Evolutionary conservation across 441 rosid species (phyloP).

Genomic region (Adansonia rubrostipa): DNA sequence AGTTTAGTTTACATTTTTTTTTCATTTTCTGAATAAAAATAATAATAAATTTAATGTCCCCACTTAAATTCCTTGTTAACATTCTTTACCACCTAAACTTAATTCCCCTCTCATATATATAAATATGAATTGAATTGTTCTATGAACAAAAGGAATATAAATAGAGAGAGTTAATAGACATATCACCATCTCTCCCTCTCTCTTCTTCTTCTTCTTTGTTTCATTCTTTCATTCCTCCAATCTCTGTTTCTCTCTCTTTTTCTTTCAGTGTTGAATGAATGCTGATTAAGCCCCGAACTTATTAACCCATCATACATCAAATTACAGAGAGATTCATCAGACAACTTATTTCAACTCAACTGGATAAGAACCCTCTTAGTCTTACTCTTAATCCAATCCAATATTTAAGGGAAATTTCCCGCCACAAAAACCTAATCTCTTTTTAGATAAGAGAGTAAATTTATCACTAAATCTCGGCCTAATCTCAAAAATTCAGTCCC

Average conservation of each 20-base stretch:
- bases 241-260: conserved; percentile 15
- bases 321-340: conserved; percentile 36
- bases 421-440: conserved; percentile 28
- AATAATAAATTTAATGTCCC: background rate
- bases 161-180: conserved; percentile 29
- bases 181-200: conserved; percentile 44
- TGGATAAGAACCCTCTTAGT: conserved; percentile 47
- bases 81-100: background rate
- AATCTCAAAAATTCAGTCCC: conserved; percentile 30
- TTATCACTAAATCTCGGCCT: conserved; percentile 36
- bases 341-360: conserved; percentile 42
- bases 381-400: conserved; percentile 41
- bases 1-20: background rate
- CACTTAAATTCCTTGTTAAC: background rate
- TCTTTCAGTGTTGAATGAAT: conserved; percentile 47
- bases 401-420: conserved; percentile 29
- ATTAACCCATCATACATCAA: conserved; percentile 44
- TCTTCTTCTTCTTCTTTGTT: conserved; percentile 3
- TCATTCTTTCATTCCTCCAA: conserved; percentile 1
- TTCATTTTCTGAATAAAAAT: background rate
- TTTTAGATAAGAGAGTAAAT: conserved; percentile 32
- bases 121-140: background rate
- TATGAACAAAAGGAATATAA: conserved; percentile 38
- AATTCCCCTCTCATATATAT: background rate
- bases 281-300: conserved; percentile 51